phyloP scores from a whole-genome alignment of 495 filamentous ascomycete species.

The Coniosporium apollinis region DNA sequence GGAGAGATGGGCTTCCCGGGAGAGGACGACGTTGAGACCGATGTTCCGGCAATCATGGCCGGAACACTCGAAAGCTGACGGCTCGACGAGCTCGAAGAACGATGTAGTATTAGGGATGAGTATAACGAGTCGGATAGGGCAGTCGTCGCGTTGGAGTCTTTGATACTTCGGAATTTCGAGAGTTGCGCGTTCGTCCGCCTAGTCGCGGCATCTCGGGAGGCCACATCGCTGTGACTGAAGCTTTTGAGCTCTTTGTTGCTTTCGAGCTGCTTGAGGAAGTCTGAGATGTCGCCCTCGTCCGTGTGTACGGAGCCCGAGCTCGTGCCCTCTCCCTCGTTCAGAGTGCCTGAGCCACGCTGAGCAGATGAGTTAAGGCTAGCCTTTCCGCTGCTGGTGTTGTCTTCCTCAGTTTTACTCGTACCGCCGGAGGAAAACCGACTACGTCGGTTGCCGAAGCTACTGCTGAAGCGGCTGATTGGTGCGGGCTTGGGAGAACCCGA shows the following conservation, averaged over 20 bases:
- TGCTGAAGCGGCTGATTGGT: conserved; percentile 52
- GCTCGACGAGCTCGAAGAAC: conserved; percentile 70
- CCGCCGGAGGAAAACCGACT: conserved; percentile 58
- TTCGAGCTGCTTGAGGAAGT: conserved; percentile 79
- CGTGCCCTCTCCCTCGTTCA: conserved; percentile 47
- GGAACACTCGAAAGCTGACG: conserved; percentile 71
- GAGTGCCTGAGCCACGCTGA: conserved; percentile 70
- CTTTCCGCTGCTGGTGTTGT: conserved; percentile 71
- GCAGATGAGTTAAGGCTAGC: conserved; percentile 71
- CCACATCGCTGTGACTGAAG: conserved; percentile 36
- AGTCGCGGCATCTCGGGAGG: conserved; percentile 38
- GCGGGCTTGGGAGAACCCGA: conserved; percentile 62
- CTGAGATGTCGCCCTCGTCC: conserved; percentile 82
- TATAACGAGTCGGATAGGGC: conserved; percentile 77
- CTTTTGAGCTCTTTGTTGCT: conserved; percentile 61
- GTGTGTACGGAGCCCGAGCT: conserved; percentile 34
- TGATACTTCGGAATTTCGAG: conserved; percentile 64
- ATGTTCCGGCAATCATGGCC: conserved; percentile 64
- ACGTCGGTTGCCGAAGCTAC: conserved; percentile 77
- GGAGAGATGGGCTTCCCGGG: conserved; percentile 85
- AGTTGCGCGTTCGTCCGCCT: conserved; percentile 53
- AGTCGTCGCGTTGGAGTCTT: conserved; percentile 71
- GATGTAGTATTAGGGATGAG: conserved; percentile 63
- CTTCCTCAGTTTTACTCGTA: conserved; percentile 59
- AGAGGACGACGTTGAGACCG: conserved; percentile 71